phyloP scores from a whole-genome alignment of 2,329 filamentous ascomycete species.

The Diaporthe helianthi region DNA sequence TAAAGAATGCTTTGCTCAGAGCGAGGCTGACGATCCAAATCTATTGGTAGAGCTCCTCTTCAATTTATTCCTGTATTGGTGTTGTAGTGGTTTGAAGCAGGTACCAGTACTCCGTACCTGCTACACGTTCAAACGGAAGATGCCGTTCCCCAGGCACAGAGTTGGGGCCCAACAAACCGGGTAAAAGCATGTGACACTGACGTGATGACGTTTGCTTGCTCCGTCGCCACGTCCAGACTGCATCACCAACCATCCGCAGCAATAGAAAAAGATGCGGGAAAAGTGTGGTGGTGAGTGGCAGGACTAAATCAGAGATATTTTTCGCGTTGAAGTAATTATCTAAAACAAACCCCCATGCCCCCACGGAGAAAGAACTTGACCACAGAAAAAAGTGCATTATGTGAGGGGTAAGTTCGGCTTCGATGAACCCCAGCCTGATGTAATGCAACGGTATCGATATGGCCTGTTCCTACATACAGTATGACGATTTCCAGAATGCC shows the following conservation, averaged over 20 bases:
- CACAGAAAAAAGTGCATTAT: conserved; percentile 18
- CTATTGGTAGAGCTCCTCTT: neutral
- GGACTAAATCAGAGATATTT: neutral
- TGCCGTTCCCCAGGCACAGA: conserved; percentile 10
- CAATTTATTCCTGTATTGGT: neutral
- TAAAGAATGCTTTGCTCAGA: rapidly evolving
- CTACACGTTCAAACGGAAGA: neutral
- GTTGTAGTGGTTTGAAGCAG: neutral
- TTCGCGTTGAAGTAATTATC: neutral
- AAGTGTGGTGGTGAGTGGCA: neutral
- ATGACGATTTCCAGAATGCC: neutral
- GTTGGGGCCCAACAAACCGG: conserved; percentile 6
- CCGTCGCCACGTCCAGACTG: neutral
- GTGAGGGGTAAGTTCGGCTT: conserved; percentile 21
- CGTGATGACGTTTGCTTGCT: conserved; percentile 4
- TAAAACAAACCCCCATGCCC: conserved; percentile 22
- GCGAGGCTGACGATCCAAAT: neutral
- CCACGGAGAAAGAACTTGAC: neutral
- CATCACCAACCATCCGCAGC: neutral
- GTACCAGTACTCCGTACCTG: neutral
- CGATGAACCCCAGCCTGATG: conserved; percentile 13
- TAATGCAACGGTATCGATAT: conserved; percentile 6
- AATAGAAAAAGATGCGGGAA: neutral
- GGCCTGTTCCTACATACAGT: neutral
- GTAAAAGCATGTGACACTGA: conserved; percentile 23